Base-by-base conservation (phyloP, 2,329 filamentous ascomycete species). In the Penicillium sclerotigenum region DNA sequence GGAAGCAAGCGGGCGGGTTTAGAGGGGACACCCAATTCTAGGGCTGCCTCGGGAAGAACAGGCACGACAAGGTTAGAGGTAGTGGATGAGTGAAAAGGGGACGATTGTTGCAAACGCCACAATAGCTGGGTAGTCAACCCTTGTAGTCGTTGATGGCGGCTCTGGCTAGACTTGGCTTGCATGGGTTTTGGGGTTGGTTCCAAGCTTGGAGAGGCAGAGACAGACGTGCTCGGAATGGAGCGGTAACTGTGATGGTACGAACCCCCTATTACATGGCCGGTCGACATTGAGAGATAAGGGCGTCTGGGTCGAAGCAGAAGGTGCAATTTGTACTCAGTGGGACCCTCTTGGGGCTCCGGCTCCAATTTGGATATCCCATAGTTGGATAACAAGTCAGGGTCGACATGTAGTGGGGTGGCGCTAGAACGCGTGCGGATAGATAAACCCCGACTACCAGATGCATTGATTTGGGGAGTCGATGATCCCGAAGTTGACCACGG, bases 311-410 rank as follows among this genome's bases (percentile, higher is more conserved):
- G 86, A 49, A 97, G 78, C 7, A 97, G 81, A 6, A 99, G 79
- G 75, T 97, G 94, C 41, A 99, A 77, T 73, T 99, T 99, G 77
- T 99, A 99, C 75, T 99, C 94, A 0, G 90, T 95, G 18, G 94
- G 91, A 0, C 94, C 94, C 60, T 95, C 88, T 70, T 97, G 92
- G 6, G 93, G 93, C 72, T 99, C 94, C 13, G 93, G 87, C 60
- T 92, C 87, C 16, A 99, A 78, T 67, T 87, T 90, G 42, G 86
- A 88, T 43, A 94, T 83, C 1, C 82, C 83, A 70, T 85, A 87
- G 53, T 87, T 83, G 47, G 74, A 68, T 64, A 75, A 62, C 59
- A 73, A 65, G 63, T 75, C 65, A 56, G 74, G 63, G 57, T 73
- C 71, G 52, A 69, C 73, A 47, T 70, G 75, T 52, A 71, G 73